phyloP scores from a whole-genome alignment of 306 rosid species.

The Ormosia semicastrata region DNA sequence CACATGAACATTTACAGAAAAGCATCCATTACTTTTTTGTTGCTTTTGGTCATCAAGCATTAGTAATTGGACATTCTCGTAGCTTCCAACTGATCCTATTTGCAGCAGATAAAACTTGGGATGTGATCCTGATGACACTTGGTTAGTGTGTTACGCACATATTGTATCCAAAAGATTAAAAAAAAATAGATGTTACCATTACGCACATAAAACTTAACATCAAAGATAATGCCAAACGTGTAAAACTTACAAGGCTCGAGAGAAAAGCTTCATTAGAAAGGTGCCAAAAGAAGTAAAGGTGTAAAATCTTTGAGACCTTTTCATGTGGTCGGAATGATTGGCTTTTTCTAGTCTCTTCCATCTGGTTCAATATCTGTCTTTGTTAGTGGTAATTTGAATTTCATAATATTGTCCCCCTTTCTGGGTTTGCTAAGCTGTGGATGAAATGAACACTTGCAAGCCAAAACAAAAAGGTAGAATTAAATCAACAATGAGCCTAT shows the following conservation, averaged over 20 bases:
- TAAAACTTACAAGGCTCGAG: not conserved
- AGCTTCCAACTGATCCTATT: not conserved
- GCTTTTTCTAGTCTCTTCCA: slow-evolving; percentile 22
- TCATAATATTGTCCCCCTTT: not conserved
- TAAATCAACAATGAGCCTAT: not conserved
- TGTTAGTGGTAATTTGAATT: not conserved
- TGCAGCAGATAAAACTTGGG: not conserved
- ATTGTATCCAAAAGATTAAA: not conserved
- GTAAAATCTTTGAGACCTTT: not conserved
- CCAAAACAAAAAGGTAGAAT: not conserved
- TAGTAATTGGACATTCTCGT: not conserved
- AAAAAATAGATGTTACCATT: not conserved
- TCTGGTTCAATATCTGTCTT: not conserved
- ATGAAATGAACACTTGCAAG: not conserved
- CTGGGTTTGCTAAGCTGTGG: not conserved
- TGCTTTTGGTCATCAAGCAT: not conserved
- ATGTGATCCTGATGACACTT: not conserved
- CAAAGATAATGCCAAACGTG: not conserved
- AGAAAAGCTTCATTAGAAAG: slow-evolving; percentile 13
- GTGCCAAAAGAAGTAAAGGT: not conserved
- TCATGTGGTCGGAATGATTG: not conserved
- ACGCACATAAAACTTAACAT: not conserved
- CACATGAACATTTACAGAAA: too few relatives aligned
- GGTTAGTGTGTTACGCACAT: not conserved
- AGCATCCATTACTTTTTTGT: not conserved